Conservation (phyloP, 1,284 basidiomycete species). For the Coniophora puteana region DNA sequence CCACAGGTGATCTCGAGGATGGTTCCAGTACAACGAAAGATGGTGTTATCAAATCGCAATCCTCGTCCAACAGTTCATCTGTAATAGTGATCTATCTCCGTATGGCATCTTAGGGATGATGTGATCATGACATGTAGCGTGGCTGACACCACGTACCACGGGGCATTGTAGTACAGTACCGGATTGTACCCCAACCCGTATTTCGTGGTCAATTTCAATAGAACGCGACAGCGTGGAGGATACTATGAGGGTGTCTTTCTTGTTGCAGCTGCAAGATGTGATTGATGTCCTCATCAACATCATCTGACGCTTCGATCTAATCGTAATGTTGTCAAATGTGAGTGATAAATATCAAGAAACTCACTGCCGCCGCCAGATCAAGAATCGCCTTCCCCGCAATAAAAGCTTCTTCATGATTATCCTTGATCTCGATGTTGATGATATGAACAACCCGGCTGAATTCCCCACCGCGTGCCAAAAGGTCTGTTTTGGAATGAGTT, state of each 20-base stretch:
- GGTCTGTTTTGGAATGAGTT: slow-evolving; percentile 50
- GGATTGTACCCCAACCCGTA: too few relatives aligned
- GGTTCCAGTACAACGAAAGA: neutral
- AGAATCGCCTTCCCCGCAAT: slow-evolving; percentile 95
- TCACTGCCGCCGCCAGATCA: slow-evolving; percentile 86
- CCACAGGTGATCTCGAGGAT: slow-evolving; percentile 29
- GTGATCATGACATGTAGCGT: too few relatives aligned
- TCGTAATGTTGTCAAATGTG: slow-evolving; percentile 9
- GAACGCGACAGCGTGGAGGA: slow-evolving; percentile 89
- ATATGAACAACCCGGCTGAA: slow-evolving; percentile 93
- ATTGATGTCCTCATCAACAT: slow-evolving; percentile 92
- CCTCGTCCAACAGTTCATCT: slow-evolving; percentile 1
- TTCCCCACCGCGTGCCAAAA: slow-evolving; percentile 87
- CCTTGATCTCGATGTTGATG: slow-evolving; percentile 98
- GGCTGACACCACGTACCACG: too few relatives aligned
- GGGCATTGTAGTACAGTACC: too few relatives aligned
- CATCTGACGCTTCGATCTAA: slow-evolving; percentile 83
- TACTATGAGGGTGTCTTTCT: slow-evolving; percentile 86
- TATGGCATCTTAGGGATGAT: slow-evolving; percentile 2
- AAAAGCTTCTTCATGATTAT: slow-evolving; percentile 97
- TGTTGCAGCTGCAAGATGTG: slow-evolving; percentile 82
- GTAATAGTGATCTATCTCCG: neutral
- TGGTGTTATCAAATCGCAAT: slow-evolving; percentile 24
- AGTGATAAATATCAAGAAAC: slow-evolving; percentile 24
- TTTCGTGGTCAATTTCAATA: slow-evolving; percentile 46